phyloP scores from a whole-genome alignment of 352 stramenopile genomes.

The Globisporangium lucens region DNA sequence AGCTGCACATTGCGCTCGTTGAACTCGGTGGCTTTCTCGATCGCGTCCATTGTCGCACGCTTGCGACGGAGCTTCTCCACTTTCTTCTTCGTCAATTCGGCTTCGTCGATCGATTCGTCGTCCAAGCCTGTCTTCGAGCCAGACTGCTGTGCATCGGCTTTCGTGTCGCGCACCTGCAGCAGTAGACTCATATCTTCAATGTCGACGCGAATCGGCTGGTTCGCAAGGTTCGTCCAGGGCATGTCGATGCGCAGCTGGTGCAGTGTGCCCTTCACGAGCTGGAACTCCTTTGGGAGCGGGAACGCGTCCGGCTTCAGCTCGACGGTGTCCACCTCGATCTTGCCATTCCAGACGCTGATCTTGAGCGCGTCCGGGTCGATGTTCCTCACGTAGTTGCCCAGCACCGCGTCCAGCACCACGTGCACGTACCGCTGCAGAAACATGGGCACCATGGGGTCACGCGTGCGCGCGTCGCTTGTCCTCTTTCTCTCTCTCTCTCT shows the following conservation, averaged over 20 bases:
- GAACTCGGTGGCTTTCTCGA: conserved; percentile 71
- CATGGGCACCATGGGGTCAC: conserved; percentile 29
- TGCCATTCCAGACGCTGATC: conserved; percentile 85
- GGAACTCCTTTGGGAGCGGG: conserved; percentile 59
- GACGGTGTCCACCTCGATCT: conserved; percentile 80
- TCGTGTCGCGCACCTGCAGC: conserved; percentile 42
- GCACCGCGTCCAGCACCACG: conserved; percentile 76
- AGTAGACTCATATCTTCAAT: conserved; percentile 77
- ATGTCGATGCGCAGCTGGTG: conserved; percentile 74
- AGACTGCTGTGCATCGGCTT: conserved; percentile 11
- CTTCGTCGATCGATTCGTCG: conserved; percentile 1
- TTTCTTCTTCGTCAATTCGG: conserved; percentile 20
- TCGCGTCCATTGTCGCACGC: conserved; percentile 68
- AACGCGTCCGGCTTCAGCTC: conserved; percentile 77
- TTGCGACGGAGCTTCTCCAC: conserved; percentile 62
- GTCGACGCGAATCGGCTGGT: conserved; percentile 72
- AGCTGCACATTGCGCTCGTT: conserved; percentile 40
- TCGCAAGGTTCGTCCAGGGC: conserved; percentile 69
- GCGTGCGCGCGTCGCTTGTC: neutral
- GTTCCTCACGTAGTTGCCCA: conserved; percentile 85
- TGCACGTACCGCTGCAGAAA: conserved; percentile 86
- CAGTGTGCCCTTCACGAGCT: conserved; percentile 71
- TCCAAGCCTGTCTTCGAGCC: conserved; percentile 5
- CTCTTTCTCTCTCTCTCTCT: neutral
- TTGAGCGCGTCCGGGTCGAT: conserved; percentile 81